A percentile compares a stretch with the other conserved stretches of the same genome.
Conservation (phyloP, 208 protist genomes). For the Trypanosoma rangeli region DNA sequence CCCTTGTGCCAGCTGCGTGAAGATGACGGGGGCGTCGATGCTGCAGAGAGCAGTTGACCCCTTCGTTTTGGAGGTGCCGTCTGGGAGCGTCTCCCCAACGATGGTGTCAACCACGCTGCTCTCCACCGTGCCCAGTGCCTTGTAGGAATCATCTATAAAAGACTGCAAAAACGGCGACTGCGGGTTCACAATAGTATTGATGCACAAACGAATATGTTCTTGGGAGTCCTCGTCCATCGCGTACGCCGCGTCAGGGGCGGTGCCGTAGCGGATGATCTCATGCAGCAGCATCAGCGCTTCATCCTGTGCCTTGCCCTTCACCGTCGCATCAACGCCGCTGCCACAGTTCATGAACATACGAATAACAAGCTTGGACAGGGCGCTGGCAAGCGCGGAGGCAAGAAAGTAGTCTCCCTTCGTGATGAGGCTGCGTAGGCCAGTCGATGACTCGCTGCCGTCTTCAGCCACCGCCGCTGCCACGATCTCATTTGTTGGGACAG, state of each 20-base stretch:
- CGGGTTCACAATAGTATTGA: slow-evolving; percentile 51
- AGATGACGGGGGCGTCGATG: slow-evolving; percentile 72
- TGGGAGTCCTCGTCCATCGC: slow-evolving; percentile 84
- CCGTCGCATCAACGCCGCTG: slow-evolving; percentile 26
- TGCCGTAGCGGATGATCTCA: slow-evolving; percentile 82
- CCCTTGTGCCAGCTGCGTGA: slow-evolving; percentile 69
- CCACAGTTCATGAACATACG: slow-evolving; percentile 37
- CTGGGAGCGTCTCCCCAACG: background rate
- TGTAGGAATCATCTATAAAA: slow-evolving; percentile 75
- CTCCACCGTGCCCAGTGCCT: slow-evolving; percentile 38
- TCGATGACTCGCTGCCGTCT: slow-evolving; percentile 12
- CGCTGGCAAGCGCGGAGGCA: slow-evolving; percentile 79
- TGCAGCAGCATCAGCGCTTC: slow-evolving; percentile 65
- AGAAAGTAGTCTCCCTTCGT: slow-evolving; percentile 95
- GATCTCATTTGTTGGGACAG: slow-evolving; percentile 20
- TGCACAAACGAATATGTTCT: slow-evolving; percentile 88
- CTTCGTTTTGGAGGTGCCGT: background rate
- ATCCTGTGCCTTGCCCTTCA: slow-evolving; percentile 44
- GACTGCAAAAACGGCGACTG: slow-evolving; percentile 45
- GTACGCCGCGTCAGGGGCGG: slow-evolving; percentile 27
- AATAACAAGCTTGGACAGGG: slow-evolving; percentile 95
- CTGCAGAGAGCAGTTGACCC: slow-evolving; percentile 29
- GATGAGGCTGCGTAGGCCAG: slow-evolving; percentile 60
- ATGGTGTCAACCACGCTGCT: slow-evolving; percentile 17
- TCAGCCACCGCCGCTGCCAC: slow-evolving; percentile 6